Evolutionary conservation across 1,284 basidiomycete genomes (phyloP).

Genomic region (Wolfiporia cocos): DNA sequence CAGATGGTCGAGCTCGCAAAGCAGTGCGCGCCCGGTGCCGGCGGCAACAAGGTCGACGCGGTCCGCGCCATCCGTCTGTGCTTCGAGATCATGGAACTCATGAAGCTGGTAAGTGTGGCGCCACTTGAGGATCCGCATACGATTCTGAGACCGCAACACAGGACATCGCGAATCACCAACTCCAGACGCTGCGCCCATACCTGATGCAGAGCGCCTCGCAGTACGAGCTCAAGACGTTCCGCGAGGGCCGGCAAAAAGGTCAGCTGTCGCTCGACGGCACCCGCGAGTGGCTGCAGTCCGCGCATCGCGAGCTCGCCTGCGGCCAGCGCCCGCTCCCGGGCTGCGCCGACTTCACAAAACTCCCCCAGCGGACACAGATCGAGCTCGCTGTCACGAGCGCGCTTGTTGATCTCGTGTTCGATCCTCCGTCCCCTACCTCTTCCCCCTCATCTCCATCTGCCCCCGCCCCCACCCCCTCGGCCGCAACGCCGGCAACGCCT

Average conservation of each 20-base stretch:
- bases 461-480: conserved; percentile 21
- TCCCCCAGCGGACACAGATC: conserved; percentile 17
- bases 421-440: conserved; percentile 24
- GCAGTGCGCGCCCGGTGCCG: conserved; percentile 45
- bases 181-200: conserved; percentile 82
- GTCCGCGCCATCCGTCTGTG: conserved; percentile 77
- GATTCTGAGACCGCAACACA: conserved; percentile 24
- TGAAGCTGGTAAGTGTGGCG: conserved; percentile 77
- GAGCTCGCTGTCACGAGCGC: conserved; percentile 23
- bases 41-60: conserved; percentile 55
- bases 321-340: conserved; percentile 30
- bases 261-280: conserved; percentile 48
- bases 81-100: conserved; percentile 89
- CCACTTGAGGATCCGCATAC: not conserved
- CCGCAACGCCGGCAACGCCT: conserved; percentile 28
- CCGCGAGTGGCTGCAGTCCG: conserved; percentile 54
- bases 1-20: conserved; percentile 73
- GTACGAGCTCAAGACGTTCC: conserved; percentile 79
- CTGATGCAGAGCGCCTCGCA: conserved; percentile 76
- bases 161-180: conserved; percentile 95
- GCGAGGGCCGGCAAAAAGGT: conserved; percentile 44
- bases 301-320: conserved; percentile 31
- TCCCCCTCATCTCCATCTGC: conserved; percentile 61
- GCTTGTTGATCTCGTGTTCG: conserved; percentile 24
- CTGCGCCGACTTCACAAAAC: conserved; percentile 29